phyloP scores from a whole-genome alignment of 495 filamentous ascomycete genomes.

The Penicillium arizonense region DNA sequence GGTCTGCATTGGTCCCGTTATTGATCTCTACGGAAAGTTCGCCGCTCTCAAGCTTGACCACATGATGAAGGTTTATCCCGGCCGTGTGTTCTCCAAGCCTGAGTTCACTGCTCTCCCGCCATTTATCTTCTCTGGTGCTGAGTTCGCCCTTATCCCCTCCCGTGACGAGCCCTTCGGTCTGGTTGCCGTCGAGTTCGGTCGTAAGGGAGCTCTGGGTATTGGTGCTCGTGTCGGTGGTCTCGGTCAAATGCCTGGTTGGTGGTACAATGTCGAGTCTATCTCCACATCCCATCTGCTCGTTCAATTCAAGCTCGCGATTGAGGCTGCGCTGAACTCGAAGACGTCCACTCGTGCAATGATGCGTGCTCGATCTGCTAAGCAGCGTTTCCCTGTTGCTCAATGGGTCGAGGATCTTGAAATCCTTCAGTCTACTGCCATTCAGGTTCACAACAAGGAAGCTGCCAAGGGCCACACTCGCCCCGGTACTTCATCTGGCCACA shows the following conservation, averaged over 20 bases:
- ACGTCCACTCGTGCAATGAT: constrained; percentile 58
- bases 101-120: constrained; percentile 75
- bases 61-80: constrained; percentile 72
- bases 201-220: constrained; percentile 74
- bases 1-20: constrained; percentile 70
- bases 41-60: constrained; percentile 71
- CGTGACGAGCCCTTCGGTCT: constrained; percentile 79
- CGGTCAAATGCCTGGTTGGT: constrained; percentile 76
- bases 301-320: constrained; percentile 71
- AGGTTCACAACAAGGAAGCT: constrained; percentile 37
- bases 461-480: constrained; percentile 33
- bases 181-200: constrained; percentile 76
- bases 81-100: constrained; percentile 73
- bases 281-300: constrained; percentile 66
- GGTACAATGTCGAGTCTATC: constrained; percentile 68
- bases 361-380: constrained; percentile 70
- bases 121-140: constrained; percentile 75
- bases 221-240: constrained; percentile 64
- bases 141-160: constrained; percentile 76
- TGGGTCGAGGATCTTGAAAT: constrained; percentile 64
- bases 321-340: constrained; percentile 63
- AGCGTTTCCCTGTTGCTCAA: constrained; percentile 72
- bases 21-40: constrained; percentile 78
- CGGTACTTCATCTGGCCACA: constrained; percentile 34
- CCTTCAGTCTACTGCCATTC: constrained; percentile 56